These are phyloP conservation scores for Byssothecium circinans DNA, from an alignment of 2,329 filamentous ascomycete species.

Conservation along the genomic window DNA sequence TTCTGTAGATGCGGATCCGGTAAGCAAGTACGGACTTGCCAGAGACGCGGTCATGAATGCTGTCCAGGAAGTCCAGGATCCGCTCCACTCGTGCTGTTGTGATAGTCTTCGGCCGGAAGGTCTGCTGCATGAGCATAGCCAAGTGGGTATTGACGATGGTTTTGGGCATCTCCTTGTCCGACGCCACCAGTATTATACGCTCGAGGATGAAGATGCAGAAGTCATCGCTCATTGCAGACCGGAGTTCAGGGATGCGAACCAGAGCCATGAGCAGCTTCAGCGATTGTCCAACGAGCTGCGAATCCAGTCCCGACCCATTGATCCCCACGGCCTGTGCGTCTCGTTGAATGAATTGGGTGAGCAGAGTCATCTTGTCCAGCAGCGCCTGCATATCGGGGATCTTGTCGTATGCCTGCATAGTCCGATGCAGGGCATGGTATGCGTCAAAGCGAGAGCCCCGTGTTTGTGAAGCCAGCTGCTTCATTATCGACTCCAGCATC, in stretches of 20 bases:
- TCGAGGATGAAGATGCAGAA: constrained; percentile 82
- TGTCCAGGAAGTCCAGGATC: constrained; percentile 70
- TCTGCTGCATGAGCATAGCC: constrained; percentile 77
- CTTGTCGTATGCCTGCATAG: constrained; percentile 79
- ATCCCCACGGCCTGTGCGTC: constrained; percentile 69
- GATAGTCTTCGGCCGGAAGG: constrained; percentile 74
- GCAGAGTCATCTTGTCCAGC: constrained; percentile 72
- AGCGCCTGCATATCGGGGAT: constrained; percentile 57
- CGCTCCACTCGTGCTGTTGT: constrained; percentile 69
- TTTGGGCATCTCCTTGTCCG: constrained; percentile 71
- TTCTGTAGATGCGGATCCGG: constrained; percentile 76
- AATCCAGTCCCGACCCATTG: constrained; percentile 60
- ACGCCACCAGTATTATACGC: constrained; percentile 72
- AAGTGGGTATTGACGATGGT: constrained; percentile 77
- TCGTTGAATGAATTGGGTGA: constrained; percentile 80
- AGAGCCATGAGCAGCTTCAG: constrained; percentile 77
- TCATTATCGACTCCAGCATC: constrained; percentile 83
- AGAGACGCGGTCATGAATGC: constrained; percentile 70
- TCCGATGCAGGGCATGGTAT: constrained; percentile 76
- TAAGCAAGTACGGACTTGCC: constrained; percentile 81
- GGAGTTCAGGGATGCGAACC: constrained; percentile 72
- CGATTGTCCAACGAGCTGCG: constrained; percentile 73
- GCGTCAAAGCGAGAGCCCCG: constrained; percentile 77
- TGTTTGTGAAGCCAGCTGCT: constrained; percentile 76
- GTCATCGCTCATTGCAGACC: constrained; percentile 71